Evolutionary conservation across 179 eudicot species (phyloP), one percentile per base, ranked within the genome.

Genomic region (Heliamphora pulchella): DNA sequence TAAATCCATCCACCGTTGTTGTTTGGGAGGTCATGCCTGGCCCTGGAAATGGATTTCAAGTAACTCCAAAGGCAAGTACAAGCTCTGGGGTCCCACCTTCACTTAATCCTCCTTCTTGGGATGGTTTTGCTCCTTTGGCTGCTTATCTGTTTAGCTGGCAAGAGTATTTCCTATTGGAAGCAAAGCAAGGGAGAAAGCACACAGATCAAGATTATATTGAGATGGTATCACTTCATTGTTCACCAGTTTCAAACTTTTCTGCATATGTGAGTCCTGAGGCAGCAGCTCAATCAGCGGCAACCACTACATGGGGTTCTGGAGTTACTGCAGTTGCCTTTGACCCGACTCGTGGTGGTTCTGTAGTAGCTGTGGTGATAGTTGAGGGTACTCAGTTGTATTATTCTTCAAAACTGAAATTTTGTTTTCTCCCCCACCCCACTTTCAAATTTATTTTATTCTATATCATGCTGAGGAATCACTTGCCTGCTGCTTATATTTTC

Each of bases 291-390:
- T 91, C 95, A 80, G 89, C 95, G 80, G 94, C 97, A 55, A 93
- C 97, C 77, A 95, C 98, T 78, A 95, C 98, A n/a, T 95, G 98
- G 98, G 98, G 98, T 75, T 95, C 98, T 83, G 98, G 98, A 78
- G 98, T 95, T 78, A 95, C 98, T 79, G 98, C 98, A 82, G 97
- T 95, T 86, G 91, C 98, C 31, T 95, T 95, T 84, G 98, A 95
- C 88, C 98, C 98, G 18, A 95, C 98, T 61, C 92, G 94, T 78
- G 98, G 98, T 62, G 98, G 98, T 79, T 95, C 98, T 70, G 98
- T 93, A 75, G 91, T 95, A 82, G 89, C 98, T 81, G 95, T 93
- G 80, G 98, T 94, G 78, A 95, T 93, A 75, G 98, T 95, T 84
- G 98, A 95, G 85, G 98, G 98, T 93, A 91, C 67, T 62, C 54